A percentile compares a stretch with the other conserved stretches of the same genome.
phyloP scores from a whole-genome alignment of 73 alveolate species.

The Paramecium primaurelia region DNA sequence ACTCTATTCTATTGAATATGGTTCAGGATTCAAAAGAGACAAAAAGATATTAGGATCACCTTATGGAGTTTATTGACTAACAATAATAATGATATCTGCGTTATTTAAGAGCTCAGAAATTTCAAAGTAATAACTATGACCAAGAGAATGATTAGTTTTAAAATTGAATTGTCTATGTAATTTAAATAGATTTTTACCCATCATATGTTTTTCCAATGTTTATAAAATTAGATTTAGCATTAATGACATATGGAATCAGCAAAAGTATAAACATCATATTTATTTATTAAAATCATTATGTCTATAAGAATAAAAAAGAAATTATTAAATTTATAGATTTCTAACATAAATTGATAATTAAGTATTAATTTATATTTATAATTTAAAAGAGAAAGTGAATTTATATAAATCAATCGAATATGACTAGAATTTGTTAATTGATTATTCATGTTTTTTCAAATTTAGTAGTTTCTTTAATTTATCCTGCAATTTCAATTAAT shows the following conservation, averaged over 20 bases:
- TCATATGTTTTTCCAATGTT: neutral
- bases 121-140: neutral
- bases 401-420: neutral
- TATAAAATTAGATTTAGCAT: neutral
- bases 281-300: neutral
- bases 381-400: neutral
- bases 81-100: neutral
- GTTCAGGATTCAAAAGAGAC: neutral
- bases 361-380: neutral
- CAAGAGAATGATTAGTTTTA: neutral
- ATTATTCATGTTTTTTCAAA: neutral
- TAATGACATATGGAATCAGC: neutral
- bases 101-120: neutral
- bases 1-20: neutral
- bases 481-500: constrained; percentile 1
- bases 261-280: neutral
- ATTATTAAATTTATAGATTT: neutral
- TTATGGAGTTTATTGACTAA: neutral
- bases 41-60: neutral
- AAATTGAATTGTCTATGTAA: neutral
- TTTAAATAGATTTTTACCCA: neutral
- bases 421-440: neutral
- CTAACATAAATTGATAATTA: neutral
- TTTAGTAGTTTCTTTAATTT: constrained; percentile 9
- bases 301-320: neutral